phyloP scores from a whole-genome alignment of 257 asterid genomes.

The Solanum bulbocastanum region DNA sequence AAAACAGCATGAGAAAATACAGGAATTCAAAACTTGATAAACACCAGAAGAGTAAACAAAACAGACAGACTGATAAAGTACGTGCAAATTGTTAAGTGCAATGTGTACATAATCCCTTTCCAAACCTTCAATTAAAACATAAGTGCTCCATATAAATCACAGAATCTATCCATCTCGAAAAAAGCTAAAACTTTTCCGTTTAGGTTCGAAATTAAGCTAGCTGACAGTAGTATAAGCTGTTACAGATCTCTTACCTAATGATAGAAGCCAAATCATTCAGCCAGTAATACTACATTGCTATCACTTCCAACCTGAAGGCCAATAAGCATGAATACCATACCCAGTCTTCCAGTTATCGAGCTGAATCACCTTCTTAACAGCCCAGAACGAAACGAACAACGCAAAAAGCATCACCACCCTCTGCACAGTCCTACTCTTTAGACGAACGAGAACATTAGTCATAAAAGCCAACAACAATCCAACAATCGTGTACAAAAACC shows the following conservation, averaged over 20 bases:
- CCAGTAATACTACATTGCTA: neutral
- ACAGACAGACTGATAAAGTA: neutral
- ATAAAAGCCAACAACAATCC: constrained; percentile 72
- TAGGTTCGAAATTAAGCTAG: neutral
- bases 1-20: neutral
- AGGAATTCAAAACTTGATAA: neutral
- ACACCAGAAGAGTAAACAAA: neutral
- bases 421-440: constrained; percentile 45
- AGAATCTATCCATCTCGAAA: neutral
- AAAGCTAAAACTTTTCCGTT: neutral
- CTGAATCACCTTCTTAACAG: constrained; percentile 60
- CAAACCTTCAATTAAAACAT: neutral
- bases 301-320: constrained; percentile 83
- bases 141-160: neutral
- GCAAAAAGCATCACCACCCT: constrained; percentile 32
- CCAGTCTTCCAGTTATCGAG: constrained; percentile 99
- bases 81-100: neutral
- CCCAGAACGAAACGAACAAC: constrained; percentile 44
- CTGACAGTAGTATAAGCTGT: neutral
- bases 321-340: constrained; percentile 69
- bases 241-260: constrained; percentile 28
- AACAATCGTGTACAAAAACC: constrained; percentile 75
- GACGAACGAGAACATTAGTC: constrained; percentile 43
- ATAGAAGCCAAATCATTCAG: neutral
- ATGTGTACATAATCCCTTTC: neutral